A percentile compares a stretch with the other conserved stretches of the same genome.
phyloP scores from a whole-genome alignment of 768 basidiomycete species.

The Pisolithus orientalis region DNA sequence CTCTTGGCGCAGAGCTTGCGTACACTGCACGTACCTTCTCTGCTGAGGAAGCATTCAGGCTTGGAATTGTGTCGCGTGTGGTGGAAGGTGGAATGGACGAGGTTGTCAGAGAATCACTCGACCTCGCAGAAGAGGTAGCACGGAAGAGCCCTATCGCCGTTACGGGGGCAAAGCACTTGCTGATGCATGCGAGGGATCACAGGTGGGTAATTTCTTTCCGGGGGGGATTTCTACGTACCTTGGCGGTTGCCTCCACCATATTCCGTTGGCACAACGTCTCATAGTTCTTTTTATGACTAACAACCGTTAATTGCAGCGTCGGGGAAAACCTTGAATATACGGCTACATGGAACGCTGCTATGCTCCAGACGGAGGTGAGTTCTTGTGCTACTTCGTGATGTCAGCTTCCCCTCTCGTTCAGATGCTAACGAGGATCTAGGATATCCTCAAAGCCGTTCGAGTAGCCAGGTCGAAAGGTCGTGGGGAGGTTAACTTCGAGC shows the following conservation, averaged over 20 bases:
- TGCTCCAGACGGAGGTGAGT: conserved; percentile 44
- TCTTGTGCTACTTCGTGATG: neutral
- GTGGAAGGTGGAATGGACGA: conserved; percentile 60
- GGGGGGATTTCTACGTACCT: neutral
- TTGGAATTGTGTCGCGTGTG: conserved; percentile 73
- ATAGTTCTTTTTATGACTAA: neutral
- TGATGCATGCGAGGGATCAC: conserved; percentile 77
- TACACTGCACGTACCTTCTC: conserved; percentile 70
- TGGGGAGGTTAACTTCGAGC: neutral
- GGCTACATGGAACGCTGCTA: conserved; percentile 48
- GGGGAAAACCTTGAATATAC: conserved; percentile 52
- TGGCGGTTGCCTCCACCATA: neutral
- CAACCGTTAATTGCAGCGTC: conserved; percentile 15
- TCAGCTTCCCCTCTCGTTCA: neutral
- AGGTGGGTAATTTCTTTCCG: conserved; percentile 32
- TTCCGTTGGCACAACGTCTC: neutral
- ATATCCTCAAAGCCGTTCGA: conserved; percentile 4
- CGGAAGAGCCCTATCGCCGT: conserved; percentile 78
- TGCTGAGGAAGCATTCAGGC: conserved; percentile 53
- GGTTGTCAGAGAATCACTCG: conserved; percentile 62
- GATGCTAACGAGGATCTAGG: neutral
- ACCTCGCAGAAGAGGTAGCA: conserved; percentile 60
- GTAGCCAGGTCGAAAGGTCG: neutral
- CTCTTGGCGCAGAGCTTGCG: conserved; percentile 67
- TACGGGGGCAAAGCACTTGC: conserved; percentile 66